Evolutionary conservation across 163 green algal species (phyloP).

Genomic region (Scenedesmus sp.): DNA sequence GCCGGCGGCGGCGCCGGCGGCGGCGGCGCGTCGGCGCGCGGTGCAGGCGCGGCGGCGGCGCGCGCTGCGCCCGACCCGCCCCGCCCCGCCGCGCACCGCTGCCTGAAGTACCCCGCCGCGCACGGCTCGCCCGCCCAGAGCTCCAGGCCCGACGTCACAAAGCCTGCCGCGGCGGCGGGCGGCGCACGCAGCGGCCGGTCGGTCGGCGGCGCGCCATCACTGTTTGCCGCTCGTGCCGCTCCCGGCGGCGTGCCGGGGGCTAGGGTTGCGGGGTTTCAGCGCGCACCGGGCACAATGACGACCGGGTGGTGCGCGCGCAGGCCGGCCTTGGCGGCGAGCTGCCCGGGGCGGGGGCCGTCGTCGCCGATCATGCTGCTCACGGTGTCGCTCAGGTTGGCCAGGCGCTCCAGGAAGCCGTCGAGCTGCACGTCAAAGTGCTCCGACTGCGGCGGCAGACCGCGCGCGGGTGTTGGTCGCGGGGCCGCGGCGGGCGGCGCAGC

Average conservation of each 20-base stretch:
- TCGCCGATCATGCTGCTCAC: conserved; percentile 39
- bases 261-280: neutral
- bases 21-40: no score
- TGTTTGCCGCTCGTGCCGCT: neutral
- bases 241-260: neutral
- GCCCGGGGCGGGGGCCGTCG: conserved; percentile 18
- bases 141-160: conserved; percentile 81
- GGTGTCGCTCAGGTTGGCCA: conserved; percentile 31
- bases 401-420: conserved; percentile 23
- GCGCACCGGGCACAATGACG: conserved; percentile 13
- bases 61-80: no score
- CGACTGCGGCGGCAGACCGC: conserved; percentile 1
- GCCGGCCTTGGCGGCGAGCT: conserved; percentile 14
- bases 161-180: conserved; percentile 62
- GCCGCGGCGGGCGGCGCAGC: no score
- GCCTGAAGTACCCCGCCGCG: conserved; percentile 73
- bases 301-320: conserved; percentile 13
- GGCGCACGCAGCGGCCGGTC: neutral
- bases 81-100: no score
- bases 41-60: no score
- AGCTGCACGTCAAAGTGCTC: conserved; percentile 37
- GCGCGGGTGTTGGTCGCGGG: no score
- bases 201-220: neutral
- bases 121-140: conserved; percentile 76
- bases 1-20: no score